phyloP scores from a whole-genome alignment of 768 basidiomycete genomes.

The Termitomyces sp. region DNA sequence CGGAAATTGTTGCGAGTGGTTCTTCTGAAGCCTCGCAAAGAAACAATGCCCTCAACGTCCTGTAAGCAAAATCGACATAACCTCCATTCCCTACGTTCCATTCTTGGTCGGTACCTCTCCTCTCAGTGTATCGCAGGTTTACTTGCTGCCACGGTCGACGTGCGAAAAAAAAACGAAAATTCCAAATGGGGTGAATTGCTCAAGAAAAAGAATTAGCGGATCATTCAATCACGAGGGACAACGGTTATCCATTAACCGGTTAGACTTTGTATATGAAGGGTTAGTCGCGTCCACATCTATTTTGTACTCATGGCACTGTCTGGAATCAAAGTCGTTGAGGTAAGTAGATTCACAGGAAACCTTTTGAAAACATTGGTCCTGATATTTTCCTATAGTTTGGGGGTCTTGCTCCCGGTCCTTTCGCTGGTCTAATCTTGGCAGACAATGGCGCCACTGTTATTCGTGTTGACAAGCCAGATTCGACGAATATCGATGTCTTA shows the following conservation, averaged over 20 bases:
- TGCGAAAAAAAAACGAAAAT: neutral
- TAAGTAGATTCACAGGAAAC: neutral
- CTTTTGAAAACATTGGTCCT: neutral
- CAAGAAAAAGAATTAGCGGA: neutral
- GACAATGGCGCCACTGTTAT: slow-evolving; percentile 77
- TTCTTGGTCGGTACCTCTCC: too few species aligned
- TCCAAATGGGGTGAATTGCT: neutral
- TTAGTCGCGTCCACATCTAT: neutral
- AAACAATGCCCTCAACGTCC: too few species aligned
- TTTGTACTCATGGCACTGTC: slow-evolving; percentile 14
- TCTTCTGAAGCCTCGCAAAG: too few species aligned
- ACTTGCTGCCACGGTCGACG: neutral
- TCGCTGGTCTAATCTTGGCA: slow-evolving; percentile 70
- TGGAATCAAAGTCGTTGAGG: slow-evolving; percentile 20
- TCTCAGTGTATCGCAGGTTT: too few species aligned
- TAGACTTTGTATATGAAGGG: neutral
- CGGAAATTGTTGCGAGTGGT: too few species aligned
- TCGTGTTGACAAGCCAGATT: slow-evolving; percentile 62
- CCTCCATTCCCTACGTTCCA: too few species aligned
- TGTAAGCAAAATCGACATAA: too few species aligned
- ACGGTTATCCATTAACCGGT: neutral
- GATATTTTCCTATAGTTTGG: slow-evolving; percentile 51
- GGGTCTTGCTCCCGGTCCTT: slow-evolving; percentile 78
- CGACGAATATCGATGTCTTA: slow-evolving; percentile 43
- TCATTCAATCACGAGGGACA: neutral